Evolutionary conservation across 2,329 filamentous ascomycete species (phyloP).

Genomic region (Colletotrichum truncatum): DNA sequence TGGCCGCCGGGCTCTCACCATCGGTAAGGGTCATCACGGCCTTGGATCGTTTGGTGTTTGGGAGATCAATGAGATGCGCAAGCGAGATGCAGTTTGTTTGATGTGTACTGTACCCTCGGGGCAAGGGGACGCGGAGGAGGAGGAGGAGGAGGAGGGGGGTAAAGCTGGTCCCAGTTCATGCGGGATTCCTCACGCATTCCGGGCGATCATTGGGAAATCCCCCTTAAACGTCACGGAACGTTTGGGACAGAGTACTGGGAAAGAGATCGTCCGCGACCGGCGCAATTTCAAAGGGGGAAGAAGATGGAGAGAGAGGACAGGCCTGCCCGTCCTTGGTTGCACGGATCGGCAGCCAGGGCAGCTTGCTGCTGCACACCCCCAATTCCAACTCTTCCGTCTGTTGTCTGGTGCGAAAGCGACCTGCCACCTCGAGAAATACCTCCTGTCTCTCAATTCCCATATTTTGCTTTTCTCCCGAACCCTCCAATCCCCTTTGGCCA

Average conservation of each 20-base stretch:
- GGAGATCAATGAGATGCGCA: no score
- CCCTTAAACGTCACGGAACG: slow-evolving; percentile 22
- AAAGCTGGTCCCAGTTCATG: no score
- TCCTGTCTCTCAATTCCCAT: slow-evolving; percentile 9
- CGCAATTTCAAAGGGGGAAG: background rate
- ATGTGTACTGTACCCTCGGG: no score
- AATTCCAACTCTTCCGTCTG: background rate
- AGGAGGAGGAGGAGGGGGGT: no score
- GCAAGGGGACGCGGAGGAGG: no score
- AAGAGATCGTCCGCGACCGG: slow-evolving; percentile 5
- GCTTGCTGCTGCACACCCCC: no score
- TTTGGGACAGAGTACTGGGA: slow-evolving; percentile 3
- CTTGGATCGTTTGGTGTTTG: background rate
- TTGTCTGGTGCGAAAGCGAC: background rate
- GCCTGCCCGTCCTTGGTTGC: slow-evolving; percentile 3
- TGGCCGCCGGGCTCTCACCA: background rate
- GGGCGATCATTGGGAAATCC: slow-evolving; percentile 24
- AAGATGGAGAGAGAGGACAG: background rate
- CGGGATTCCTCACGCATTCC: slow-evolving; percentile 2
- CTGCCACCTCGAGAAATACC: slow-evolving; percentile 14
- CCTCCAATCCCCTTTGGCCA: background rate
- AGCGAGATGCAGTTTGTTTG: no score
- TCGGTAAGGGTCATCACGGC: background rate
- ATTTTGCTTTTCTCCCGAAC: background rate
- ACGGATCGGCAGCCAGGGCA: slow-evolving; percentile 15